Evolutionary conservation across 495 filamentous ascomycete genomes (phyloP), one percentile per base, ranked within the genome.

Genomic region (Trypethelium eluteriae): DNA sequence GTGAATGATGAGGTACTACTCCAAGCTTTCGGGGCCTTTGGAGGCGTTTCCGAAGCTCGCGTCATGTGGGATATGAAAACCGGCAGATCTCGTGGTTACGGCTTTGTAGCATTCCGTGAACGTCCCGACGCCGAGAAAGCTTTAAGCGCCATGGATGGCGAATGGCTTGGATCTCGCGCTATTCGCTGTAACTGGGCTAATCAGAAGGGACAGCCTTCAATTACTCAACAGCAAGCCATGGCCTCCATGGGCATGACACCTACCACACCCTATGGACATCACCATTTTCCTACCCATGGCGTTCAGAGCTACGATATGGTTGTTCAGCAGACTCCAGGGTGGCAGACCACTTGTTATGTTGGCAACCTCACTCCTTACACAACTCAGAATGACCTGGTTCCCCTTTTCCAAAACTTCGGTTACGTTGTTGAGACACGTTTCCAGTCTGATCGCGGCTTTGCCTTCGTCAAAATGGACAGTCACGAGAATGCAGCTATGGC

Each of bases 31-130:
- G 95, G 91, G 49, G 93, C 93, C 46, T 99, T 98, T 77, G 94
- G 94, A 11, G 89, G 86, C 2, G 93, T 99, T 41, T 98, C 95
- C n/a, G 94, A 99, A 79, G 94, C 94, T 66, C 92, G 94, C 69
- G 94, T 99, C 66, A 99, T 99, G 94, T 99, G 94, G 94, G 94
- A 99, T 75, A 99, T 99, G 94, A 99, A 99, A 83, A 99, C 94
- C 49, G 94, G 94, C 66, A 89, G 94, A 65, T 98, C 94, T 62
- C 89, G 94, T 69, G 94, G 94, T 62, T 99, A 99, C 73, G 94
- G 94, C 3, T 99, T 99, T 71, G 94, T 99, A 67, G 95, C 94
- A 53, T 99, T 96, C 85, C 88, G 94, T 66, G 94, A 99, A 32
- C 92, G 93, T 62, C 79, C 82, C 1, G 95, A 99, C 73, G 94